Evolutionary conservation across 495 filamentous ascomycete genomes (phyloP).

Genomic region (Letharia columbiana): DNA sequence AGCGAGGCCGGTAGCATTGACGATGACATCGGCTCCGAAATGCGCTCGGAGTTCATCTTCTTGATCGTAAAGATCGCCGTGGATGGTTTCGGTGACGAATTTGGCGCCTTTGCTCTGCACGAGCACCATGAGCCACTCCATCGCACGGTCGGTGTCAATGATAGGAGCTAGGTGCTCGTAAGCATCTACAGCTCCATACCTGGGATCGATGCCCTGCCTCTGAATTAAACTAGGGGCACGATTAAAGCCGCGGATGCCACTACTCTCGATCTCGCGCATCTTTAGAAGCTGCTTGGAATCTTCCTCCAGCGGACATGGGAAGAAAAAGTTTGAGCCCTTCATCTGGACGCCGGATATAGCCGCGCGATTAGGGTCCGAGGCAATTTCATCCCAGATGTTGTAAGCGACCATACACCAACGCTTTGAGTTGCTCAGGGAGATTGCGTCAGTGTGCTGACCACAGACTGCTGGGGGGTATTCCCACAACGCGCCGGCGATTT

Average conservation of each 20-base stretch:
- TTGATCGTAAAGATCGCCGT: constrained; percentile 34
- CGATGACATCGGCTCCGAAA: constrained; percentile 39
- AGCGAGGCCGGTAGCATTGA: constrained; percentile 41
- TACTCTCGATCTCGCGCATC: constrained; percentile 33
- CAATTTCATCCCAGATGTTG: constrained; percentile 36
- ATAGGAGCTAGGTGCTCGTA: constrained; percentile 41
- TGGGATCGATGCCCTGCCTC: constrained; percentile 30
- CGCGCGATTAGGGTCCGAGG: constrained; percentile 28
- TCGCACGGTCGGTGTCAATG: constrained; percentile 44
- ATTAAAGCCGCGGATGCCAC: constrained; percentile 34
- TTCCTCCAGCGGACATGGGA: constrained; percentile 31
- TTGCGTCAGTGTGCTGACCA: constrained; percentile 38
- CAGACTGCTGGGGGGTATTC: constrained; percentile 43
- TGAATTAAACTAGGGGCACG: constrained; percentile 33
- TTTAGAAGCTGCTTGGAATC: constrained; percentile 31
- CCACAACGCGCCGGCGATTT: constrained; percentile 45
- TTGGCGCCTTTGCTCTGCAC: constrained; percentile 40
- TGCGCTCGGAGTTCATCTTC: constrained; percentile 32
- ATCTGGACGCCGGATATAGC: constrained; percentile 37
- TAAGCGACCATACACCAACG: constrained; percentile 40
- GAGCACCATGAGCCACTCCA: constrained; percentile 38
- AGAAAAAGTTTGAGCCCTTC: constrained; percentile 36
- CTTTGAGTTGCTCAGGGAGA: constrained; percentile 35
- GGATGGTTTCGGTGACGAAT: constrained; percentile 34
- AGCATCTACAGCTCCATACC: constrained; percentile 39